phyloP scores from a whole-genome alignment of 371 early-diverging fungal genomes.

The Rhizopus arrhizus region DNA sequence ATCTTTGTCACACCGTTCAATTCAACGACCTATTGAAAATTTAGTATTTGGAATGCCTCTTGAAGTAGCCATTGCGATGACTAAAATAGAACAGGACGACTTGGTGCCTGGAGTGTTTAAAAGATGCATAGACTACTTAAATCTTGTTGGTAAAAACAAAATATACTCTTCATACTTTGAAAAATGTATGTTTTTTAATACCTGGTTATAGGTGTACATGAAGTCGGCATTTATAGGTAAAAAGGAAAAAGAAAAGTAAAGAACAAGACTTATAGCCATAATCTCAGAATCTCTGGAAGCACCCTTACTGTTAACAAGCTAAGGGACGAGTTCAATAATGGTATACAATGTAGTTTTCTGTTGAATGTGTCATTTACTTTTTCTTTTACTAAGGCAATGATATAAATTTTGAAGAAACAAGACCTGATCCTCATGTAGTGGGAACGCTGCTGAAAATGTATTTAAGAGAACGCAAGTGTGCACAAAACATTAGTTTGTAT shows the following conservation, averaged over 20 bases:
- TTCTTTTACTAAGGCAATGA: slow-evolving; percentile 44
- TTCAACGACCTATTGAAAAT: slow-evolving; percentile 24
- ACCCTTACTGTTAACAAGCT: slow-evolving; percentile 56
- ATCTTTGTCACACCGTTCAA: not conserved
- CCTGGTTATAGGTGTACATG: slow-evolving; percentile 49
- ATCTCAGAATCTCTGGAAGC: slow-evolving; percentile 56
- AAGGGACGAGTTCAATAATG: slow-evolving; percentile 52
- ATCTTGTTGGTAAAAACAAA: slow-evolving; percentile 19
- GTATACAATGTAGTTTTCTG: slow-evolving; percentile 21
- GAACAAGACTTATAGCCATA: not conserved
- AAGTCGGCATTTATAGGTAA: slow-evolving; percentile 63
- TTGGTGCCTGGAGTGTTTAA: slow-evolving; percentile 73
- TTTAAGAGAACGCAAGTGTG: slow-evolving; percentile 68
- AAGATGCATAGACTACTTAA: slow-evolving; percentile 78
- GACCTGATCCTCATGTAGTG: slow-evolving; percentile 77
- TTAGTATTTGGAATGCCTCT: slow-evolving; percentile 61
- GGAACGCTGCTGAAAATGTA: slow-evolving; percentile 84
- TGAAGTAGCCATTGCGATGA: slow-evolving; percentile 54
- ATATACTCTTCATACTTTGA: too few relatives aligned
- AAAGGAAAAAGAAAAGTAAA: not conserved
- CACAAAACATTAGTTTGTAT: too few relatives aligned
- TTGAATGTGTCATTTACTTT: not conserved
- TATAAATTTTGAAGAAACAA: slow-evolving; percentile 52
- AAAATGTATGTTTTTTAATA: not conserved
- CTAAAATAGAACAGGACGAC: slow-evolving; percentile 55